Percentiles rank a stretch among this genome's conserved stretches.
phyloP scores from a whole-genome alignment of 208 protist species.

The Crithidia thermophila region DNA sequence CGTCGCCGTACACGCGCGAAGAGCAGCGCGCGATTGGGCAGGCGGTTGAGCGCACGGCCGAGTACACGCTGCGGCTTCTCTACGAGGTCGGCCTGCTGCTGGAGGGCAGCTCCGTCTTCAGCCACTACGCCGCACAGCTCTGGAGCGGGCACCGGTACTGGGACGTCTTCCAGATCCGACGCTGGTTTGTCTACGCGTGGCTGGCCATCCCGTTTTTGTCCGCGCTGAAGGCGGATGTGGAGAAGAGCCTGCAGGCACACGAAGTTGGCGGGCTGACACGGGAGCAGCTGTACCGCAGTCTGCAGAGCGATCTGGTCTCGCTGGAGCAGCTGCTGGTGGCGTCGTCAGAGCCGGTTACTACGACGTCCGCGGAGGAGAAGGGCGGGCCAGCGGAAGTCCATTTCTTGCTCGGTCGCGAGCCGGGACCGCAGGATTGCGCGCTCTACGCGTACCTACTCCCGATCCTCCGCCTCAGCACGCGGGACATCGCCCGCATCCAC shows the following conservation, averaged over 20 bases:
- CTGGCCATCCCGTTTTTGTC: constrained; percentile 26
- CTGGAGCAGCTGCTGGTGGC: constrained; percentile 45
- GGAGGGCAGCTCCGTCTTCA: constrained; percentile 34
- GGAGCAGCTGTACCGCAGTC: constrained; percentile 36
- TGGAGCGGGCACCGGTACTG: constrained; percentile 29
- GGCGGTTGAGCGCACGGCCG: constrained; percentile 32
- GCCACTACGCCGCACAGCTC: constrained; percentile 37
- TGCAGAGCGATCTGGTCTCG: constrained; percentile 41
- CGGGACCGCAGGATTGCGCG: constrained; percentile 52
- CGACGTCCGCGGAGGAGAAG: background rate
- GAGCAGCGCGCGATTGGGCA: constrained; percentile 42
- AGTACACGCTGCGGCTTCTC: constrained; percentile 37
- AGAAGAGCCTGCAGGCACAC: constrained; percentile 15
- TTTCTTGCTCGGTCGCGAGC: constrained; percentile 42
- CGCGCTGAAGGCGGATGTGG: constrained; percentile 11
- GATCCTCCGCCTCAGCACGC: constrained; percentile 41
- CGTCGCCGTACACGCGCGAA: constrained; percentile 6
- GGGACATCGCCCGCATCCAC: constrained; percentile 24
- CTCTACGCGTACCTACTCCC: constrained; percentile 58
- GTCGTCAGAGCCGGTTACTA: constrained; percentile 1
- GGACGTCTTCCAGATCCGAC: constrained; percentile 20
- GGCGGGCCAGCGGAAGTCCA: background rate
- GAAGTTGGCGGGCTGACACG: constrained; percentile 31
- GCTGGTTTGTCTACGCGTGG: constrained; percentile 26
- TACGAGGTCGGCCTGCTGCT: constrained; percentile 42